Evolutionary conservation across 116 monocot genomes (phyloP).

Genomic region (Papilionanthe hybrid): DNA sequence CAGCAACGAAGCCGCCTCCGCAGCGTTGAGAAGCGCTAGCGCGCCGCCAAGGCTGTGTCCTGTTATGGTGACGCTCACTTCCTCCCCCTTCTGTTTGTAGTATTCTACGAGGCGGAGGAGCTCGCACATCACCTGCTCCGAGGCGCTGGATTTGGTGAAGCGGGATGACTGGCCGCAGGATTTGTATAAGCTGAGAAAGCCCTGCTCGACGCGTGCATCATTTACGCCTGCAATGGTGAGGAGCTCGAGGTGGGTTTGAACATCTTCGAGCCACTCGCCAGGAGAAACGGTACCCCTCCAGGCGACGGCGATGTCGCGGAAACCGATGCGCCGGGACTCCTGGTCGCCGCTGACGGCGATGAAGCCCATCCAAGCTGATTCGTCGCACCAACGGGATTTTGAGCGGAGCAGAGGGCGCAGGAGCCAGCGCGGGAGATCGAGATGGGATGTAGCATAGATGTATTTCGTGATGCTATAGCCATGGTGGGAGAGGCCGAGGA

Average conservation of each 20-base stretch:
- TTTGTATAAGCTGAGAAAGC: conserved; percentile 33
- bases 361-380: conserved; percentile 69
- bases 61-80: conserved; percentile 63
- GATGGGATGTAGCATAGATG: conserved; percentile 49
- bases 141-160: conserved; percentile 48
- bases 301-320: conserved; percentile 49
- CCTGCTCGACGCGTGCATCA: conserved; percentile 13
- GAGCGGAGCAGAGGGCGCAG: conserved; percentile 28
- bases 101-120: conserved; percentile 26
- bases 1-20: conserved; percentile 38
- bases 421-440: conserved; percentile 44
- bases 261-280: conserved; percentile 47
- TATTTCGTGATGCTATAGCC: conserved; percentile 39
- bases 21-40: conserved; percentile 60
- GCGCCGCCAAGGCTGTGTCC: conserved; percentile 83
- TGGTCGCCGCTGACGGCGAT: conserved; percentile 54
- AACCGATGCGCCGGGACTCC: conserved; percentile 38
- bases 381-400: conserved; percentile 33
- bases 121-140: conserved; percentile 62
- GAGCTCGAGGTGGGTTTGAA: conserved; percentile 28
- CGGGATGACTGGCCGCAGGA: conserved; percentile 31
- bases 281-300: conserved; percentile 59
- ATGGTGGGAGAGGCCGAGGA: conserved; percentile 19
- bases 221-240: conserved; percentile 1
- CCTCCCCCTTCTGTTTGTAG: conserved; percentile 44